These are phyloP conservation scores for Plasmodium knowlesi DNA, from an alignment of 169 alveolate species.

Conservation along the genomic window DNA sequence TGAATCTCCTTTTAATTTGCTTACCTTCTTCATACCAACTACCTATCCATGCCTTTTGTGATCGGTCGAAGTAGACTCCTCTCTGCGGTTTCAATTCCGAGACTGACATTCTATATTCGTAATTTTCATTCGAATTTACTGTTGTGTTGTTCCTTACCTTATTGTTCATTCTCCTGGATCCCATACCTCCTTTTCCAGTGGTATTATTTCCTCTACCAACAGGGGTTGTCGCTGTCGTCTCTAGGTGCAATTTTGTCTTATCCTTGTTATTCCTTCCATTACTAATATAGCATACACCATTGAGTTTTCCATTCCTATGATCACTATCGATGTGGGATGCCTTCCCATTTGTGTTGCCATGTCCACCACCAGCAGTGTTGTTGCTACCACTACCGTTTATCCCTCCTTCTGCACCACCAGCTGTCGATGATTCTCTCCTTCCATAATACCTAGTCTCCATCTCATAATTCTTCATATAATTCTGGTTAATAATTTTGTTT, in stretches of 20 bases:
- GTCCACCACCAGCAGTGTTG: background rate
- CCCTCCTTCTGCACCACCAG: background rate
- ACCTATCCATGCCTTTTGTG: conserved; percentile 75
- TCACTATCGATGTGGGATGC: background rate
- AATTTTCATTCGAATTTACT: conserved; percentile 21
- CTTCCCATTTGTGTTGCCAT: background rate
- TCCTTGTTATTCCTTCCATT: background rate
- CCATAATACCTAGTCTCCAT: conserved; percentile 16
- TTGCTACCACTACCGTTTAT: background rate
- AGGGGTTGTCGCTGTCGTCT: background rate
- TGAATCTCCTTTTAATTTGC: conserved; percentile 65
- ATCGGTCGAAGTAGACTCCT: conserved; percentile 73
- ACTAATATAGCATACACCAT: background rate
- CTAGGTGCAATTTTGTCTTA: background rate
- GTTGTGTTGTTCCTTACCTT: background rate
- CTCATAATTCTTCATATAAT: conserved; percentile 20
- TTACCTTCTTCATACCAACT: conserved; percentile 77
- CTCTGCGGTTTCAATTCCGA: conserved; percentile 70
- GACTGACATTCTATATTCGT: conserved; percentile 11
- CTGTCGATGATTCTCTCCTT: background rate
- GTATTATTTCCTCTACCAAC: background rate
- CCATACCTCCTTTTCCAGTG: background rate
- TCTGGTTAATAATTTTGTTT: conserved; percentile 15
- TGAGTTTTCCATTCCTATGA: background rate
- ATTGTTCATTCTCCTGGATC: background rate